Evolutionary conservation across 1,139 yeast species (phyloP), one percentile per base, ranked within the genome.

Genomic region (Saccharomyces hybrid): DNA sequence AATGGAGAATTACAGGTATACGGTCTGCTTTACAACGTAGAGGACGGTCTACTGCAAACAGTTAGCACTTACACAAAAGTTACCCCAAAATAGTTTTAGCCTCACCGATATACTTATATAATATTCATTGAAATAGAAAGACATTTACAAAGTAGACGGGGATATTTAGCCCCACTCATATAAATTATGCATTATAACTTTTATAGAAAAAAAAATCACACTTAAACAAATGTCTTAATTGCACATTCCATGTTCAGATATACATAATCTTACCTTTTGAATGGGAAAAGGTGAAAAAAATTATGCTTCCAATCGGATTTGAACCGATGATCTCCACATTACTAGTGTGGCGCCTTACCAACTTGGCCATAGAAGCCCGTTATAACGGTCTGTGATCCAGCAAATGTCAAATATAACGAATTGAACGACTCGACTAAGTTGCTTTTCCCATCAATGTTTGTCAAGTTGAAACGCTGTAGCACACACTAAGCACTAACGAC

Each of bases 1-100:
- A 77, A 76, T 57, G 83, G 87, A n/a, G 83, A 84, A n/a, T 77
- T 93, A 51, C 31, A 88, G 70, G 87, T 93, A 47, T 85, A 90
- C 80, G 98, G 97, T 1, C 73, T 91, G 71, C 81, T 93, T 61
- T 93, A 91, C 73, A 90, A 91, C 67, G 97, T 90, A 48, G 82
- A 80, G 44, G 78, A 88, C 8, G 99, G 98, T 25, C 76, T 78
- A 52, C 76, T 91, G 49, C 75, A 73, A 55, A 71, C 70, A 58
- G 68, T 78, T 34, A 75, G 74, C 28, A 30, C 68, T 51, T 27
- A 28, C 47, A 8, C 50, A 46, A 23, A 30, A 42, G 34, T 44
- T 14, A 23, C 30, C 46, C 34, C 50, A 48, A 44, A 51, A 47
- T 28, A 44, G 44, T 14, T 8, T 14, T 23, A 25, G 42, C 46